Conservation (phyloP, 2,329 filamentous ascomycete species). For the Monosporascus sp. region DNA sequence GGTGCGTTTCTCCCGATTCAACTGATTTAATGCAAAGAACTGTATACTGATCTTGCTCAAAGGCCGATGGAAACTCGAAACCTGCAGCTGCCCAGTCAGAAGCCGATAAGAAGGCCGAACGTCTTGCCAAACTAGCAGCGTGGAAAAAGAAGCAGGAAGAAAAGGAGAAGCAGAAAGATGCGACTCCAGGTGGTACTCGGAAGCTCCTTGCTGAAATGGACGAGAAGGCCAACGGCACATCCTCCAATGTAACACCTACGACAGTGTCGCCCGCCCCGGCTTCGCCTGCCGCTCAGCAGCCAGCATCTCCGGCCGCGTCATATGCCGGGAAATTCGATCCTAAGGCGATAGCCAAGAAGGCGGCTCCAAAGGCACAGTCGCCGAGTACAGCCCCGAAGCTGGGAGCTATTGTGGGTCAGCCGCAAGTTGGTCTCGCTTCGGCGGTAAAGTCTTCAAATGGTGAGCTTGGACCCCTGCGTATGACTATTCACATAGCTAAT, state of each 20-base stretch:
- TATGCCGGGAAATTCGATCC: slow-evolving; percentile 81
- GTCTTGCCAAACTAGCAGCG: slow-evolving; percentile 75
- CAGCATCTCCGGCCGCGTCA: slow-evolving; percentile 47
- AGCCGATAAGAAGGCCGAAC: slow-evolving; percentile 72
- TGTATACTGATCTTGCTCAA: slow-evolving; percentile 21
- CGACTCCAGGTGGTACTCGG: slow-evolving; percentile 58
- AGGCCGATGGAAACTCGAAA: slow-evolving; percentile 49
- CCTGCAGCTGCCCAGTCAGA: slow-evolving; percentile 53
- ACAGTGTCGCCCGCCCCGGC: slow-evolving; percentile 41
- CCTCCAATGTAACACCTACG: slow-evolving; percentile 43
- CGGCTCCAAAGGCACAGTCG: slow-evolving; percentile 51
- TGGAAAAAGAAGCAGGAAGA: slow-evolving; percentile 90
- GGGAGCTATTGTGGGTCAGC: slow-evolving; percentile 39
- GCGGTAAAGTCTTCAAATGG: slow-evolving; percentile 30
- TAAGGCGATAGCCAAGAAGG: slow-evolving; percentile 79
- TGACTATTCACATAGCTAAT: slow-evolving; percentile 17
- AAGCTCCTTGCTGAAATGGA: slow-evolving; percentile 70
- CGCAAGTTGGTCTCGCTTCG: slow-evolving; percentile 27
- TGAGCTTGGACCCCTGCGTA: slow-evolving; percentile 17
- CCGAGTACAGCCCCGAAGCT: slow-evolving; percentile 48
- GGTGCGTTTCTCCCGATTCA: slow-evolving; percentile 37
- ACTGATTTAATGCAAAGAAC: not conserved
- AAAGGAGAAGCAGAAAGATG: slow-evolving; percentile 67
- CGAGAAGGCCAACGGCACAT: slow-evolving; percentile 52
- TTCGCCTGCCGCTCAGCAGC: slow-evolving; percentile 40